phyloP scores from a whole-genome alignment of 352 stramenopile genomes.

The Globisporangium spinosum region DNA sequence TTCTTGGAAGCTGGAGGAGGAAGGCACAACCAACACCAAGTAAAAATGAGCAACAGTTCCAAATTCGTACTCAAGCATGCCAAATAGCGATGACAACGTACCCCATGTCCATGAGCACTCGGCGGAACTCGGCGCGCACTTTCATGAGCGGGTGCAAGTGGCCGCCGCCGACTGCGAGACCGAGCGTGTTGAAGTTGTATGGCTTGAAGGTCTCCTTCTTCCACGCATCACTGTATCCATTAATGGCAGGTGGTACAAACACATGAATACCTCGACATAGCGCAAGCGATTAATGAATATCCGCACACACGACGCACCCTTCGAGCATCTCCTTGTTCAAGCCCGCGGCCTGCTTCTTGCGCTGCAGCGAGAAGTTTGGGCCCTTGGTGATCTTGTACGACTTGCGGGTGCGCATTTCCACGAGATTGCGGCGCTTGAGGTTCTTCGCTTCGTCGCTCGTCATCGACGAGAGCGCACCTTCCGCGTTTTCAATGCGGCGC shows the following conservation, averaged over 20 bases:
- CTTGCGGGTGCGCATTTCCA: conserved; percentile 88
- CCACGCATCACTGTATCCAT: conserved; percentile 80
- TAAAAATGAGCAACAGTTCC: neutral
- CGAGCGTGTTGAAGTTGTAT: conserved; percentile 99
- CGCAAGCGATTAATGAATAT: neutral
- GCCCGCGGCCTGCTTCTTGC: conserved; percentile 95
- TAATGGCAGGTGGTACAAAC: neutral
- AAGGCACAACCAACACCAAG: neutral
- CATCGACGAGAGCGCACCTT: conserved; percentile 63
- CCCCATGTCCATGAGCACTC: conserved; percentile 99
- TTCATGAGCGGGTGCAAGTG: conserved; percentile 98
- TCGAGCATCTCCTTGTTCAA: conserved; percentile 99
- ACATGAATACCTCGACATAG: neutral
- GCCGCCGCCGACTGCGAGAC: conserved; percentile 91
- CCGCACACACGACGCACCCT: conserved; percentile 34
- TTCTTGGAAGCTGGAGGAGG: conserved; percentile 90
- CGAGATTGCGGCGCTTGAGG: conserved; percentile 81
- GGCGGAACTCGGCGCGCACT: conserved; percentile 96
- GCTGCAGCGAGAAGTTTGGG: conserved; percentile 89
- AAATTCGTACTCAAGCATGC: neutral
- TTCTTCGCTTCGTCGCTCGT: conserved; percentile 71
- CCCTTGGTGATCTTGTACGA: conserved; percentile 94
- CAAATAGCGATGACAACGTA: conserved; percentile 23
- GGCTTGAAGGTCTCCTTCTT: conserved; percentile 96
- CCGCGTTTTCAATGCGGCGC: conserved; percentile 60